phyloP scores from a whole-genome alignment of 495 filamentous ascomycete genomes.

The Neurospora sp. region DNA sequence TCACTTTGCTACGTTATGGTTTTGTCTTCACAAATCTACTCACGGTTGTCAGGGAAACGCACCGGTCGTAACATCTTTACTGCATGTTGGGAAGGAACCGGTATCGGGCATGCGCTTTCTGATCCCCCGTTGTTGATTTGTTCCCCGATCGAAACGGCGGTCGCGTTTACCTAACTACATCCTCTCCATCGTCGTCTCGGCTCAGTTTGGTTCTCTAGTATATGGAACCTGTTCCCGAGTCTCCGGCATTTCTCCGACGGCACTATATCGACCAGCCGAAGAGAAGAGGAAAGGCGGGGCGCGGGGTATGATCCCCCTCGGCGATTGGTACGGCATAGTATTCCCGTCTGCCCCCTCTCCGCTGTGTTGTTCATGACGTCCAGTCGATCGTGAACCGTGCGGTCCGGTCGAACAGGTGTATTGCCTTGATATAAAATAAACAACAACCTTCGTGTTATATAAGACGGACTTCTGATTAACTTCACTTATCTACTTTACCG shows the following conservation, averaged over 20 bases:
- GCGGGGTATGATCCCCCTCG: background rate
- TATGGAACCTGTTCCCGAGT: constrained; percentile 10
- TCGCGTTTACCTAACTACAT: background rate
- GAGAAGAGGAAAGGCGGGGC: background rate
- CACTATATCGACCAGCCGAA: background rate
- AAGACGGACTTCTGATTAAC: background rate
- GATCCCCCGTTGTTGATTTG: background rate
- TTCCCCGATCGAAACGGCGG: background rate
- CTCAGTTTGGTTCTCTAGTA: background rate
- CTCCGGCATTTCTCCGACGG: constrained; percentile 24
- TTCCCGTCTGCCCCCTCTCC: background rate
- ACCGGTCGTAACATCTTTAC: background rate
- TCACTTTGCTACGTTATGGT: background rate
- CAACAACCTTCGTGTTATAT: background rate
- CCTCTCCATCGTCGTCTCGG: background rate
- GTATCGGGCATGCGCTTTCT: background rate
- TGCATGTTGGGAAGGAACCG: background rate
- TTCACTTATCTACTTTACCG: background rate
- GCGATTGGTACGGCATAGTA: background rate
- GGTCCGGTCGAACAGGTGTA: background rate
- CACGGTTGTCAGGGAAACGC: background rate
- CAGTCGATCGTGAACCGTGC: background rate
- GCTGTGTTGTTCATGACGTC: background rate
- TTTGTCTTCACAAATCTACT: background rate
- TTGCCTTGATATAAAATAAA: background rate